Evolutionary conservation across 495 filamentous ascomycete genomes (phyloP).

Genomic region (Podospora sp.): DNA sequence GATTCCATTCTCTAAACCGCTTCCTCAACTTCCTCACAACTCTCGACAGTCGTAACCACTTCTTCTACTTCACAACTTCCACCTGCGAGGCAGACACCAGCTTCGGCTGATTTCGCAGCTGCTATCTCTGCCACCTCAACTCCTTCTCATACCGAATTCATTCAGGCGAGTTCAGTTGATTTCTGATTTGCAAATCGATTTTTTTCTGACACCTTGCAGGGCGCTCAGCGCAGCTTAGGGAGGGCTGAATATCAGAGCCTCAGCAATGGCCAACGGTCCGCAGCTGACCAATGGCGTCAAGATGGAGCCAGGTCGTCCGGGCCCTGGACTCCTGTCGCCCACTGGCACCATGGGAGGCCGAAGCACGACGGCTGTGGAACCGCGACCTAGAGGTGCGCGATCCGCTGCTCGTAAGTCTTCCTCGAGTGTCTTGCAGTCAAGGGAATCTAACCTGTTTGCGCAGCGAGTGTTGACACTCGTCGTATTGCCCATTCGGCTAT

Average conservation of each 20-base stretch:
- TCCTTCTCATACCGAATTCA: no score
- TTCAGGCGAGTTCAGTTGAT: no score
- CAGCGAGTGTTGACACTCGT: slow-evolving; percentile 33
- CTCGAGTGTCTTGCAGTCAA: neutral
- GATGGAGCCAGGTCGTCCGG: neutral
- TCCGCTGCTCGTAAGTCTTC: slow-evolving; percentile 36
- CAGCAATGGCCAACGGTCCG: neutral
- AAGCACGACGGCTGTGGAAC: neutral
- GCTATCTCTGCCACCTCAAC: neutral
- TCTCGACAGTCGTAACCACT: no score
- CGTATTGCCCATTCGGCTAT: neutral
- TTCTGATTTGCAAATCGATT: no score
- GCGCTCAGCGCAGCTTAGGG: neutral
- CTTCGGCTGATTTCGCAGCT: neutral
- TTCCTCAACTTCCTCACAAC: no score
- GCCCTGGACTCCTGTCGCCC: neutral
- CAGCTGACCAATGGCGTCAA: neutral
- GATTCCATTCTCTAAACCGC: no score
- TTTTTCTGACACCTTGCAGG: no score
- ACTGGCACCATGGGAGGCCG: neutral
- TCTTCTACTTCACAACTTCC: neutral
- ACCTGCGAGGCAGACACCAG: no score
- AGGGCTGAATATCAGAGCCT: neutral
- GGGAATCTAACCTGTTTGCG: no score
- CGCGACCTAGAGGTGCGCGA: neutral